Conservation (phyloP, 108 stramenopile genomes). For the Cyclotella atomus region DNA sequence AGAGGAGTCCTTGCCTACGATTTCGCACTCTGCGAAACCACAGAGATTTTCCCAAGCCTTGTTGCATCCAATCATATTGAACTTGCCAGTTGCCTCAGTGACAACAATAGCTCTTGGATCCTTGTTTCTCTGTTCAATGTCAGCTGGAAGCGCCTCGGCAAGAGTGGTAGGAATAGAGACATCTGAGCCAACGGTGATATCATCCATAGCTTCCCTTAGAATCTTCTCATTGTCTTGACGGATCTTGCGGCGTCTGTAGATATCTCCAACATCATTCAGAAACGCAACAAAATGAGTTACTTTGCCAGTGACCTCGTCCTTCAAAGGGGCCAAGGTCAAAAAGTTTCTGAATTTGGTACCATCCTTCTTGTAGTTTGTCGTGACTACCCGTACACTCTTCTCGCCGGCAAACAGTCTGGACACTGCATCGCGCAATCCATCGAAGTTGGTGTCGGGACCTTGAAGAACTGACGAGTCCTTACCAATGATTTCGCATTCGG, state of each 20-base stretch:
- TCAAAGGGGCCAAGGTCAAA: conserved; percentile 21
- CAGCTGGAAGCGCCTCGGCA: conserved; percentile 13
- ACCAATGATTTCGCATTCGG: conserved; percentile 24
- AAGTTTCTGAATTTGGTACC: conserved; percentile 27
- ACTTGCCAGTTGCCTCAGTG: conserved; percentile 19
- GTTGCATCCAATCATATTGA: conserved; percentile 34
- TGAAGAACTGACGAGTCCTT: conserved; percentile 21
- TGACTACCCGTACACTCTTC: conserved; percentile 16
- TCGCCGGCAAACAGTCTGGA: conserved; percentile 26
- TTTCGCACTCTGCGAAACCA: conserved; percentile 27
- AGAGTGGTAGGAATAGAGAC: conserved; percentile 10
- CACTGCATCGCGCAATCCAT: conserved; percentile 24
- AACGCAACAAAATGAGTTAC: conserved; percentile 30
- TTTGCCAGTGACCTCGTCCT: conserved; percentile 23
- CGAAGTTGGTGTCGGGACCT: conserved; percentile 27
- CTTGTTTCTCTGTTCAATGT: conserved; percentile 2
- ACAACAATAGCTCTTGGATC: conserved; percentile 36
- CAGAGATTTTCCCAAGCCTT: conserved; percentile 41
- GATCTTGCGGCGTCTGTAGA: not conserved
- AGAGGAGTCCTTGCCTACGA: conserved; percentile 12
- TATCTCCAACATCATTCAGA: conserved; percentile 16
- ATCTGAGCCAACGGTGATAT: conserved; percentile 5
- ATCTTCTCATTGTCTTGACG: not conserved
- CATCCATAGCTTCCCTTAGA: not conserved
- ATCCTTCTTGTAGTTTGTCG: conserved; percentile 27